These are phyloP conservation scores for Cladophialophora immunda DNA, from an alignment of 2,329 filamentous ascomycete species.

Conservation along the genomic window DNA sequence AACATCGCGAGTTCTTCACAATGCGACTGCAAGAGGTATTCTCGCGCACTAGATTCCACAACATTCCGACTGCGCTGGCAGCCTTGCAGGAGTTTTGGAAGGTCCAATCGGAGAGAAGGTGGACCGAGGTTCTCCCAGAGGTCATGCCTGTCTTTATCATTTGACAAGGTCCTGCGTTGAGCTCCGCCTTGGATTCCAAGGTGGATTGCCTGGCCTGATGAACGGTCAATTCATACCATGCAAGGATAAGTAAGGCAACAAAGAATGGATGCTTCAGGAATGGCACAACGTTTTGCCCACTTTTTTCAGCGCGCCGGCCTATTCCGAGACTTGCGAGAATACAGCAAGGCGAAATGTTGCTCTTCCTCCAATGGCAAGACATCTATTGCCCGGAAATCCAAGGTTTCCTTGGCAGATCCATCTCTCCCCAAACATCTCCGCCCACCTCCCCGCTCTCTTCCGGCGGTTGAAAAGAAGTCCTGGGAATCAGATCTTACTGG, in stretches of 20 bases:
- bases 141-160: constrained; percentile 28
- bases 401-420: background rate
- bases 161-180: background rate
- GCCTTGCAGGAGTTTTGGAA: constrained; percentile 49
- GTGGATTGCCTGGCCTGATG: background rate
- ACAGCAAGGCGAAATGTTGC: background rate
- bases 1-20: constrained; percentile 50
- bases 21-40: constrained; percentile 45
- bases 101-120: constrained; percentile 35
- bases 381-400: background rate
- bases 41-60: constrained; percentile 48
- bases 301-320: background rate
- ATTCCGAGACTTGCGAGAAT: background rate
- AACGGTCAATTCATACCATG: background rate
- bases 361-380: background rate
- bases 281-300: background rate
- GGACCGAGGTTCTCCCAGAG: constrained; percentile 26
- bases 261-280: too few species aligned
- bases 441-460: background rate
- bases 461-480: background rate
- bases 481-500: background rate
- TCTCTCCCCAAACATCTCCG: background rate
- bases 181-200: background rate
- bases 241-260: too few species aligned
- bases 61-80: constrained; percentile 49